phyloP scores from a whole-genome alignment of 768 basidiomycete genomes.

The Lactarius indigo region DNA sequence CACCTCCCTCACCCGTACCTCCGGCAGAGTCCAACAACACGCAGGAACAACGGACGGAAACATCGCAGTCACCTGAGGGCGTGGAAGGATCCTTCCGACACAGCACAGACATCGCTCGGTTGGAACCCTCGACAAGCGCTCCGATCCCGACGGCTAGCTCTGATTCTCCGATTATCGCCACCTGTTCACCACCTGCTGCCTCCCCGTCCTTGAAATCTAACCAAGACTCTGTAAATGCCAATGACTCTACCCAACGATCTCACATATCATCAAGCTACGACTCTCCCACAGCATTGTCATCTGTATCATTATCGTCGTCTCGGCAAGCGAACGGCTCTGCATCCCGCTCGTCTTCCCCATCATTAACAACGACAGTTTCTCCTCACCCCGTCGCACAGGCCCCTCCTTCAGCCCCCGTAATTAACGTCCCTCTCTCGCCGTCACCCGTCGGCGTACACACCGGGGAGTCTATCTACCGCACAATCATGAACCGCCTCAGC shows the following conservation, averaged over 20 bases:
- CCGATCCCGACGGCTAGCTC: neutral
- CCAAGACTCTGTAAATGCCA: neutral
- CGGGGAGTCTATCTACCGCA: slow-evolving; percentile 90
- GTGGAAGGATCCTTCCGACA: slow-evolving; percentile 13
- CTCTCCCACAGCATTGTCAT: slow-evolving; percentile 6
- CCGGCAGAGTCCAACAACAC: neutral
- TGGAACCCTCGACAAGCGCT: slow-evolving; percentile 5
- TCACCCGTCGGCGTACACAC: slow-evolving; percentile 28
- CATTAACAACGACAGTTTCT: slow-evolving; percentile 6
- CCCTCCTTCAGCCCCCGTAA: slow-evolving; percentile 4
- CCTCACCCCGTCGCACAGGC: slow-evolving; percentile 16
- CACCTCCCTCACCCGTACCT: neutral
- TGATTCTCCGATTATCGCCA: slow-evolving; percentile 2
- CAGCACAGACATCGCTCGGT: slow-evolving; percentile 16
- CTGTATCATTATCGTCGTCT: slow-evolving; percentile 18
- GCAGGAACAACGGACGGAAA: neutral
- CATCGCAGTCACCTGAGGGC: neutral
- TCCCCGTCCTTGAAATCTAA: neutral
- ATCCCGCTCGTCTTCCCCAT: slow-evolving; percentile 7
- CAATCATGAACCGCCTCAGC: slow-evolving; percentile 90
- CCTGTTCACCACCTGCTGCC: neutral
- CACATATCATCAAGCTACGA: slow-evolving; percentile 9
- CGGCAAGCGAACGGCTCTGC: neutral
- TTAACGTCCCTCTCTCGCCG: slow-evolving; percentile 20
- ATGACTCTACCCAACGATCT: slow-evolving; percentile 1